Evolutionary conservation across 2,329 filamentous ascomycete genomes (phyloP), one percentile per base, ranked within the genome.

Genomic region (Colletotrichum godetiae): DNA sequence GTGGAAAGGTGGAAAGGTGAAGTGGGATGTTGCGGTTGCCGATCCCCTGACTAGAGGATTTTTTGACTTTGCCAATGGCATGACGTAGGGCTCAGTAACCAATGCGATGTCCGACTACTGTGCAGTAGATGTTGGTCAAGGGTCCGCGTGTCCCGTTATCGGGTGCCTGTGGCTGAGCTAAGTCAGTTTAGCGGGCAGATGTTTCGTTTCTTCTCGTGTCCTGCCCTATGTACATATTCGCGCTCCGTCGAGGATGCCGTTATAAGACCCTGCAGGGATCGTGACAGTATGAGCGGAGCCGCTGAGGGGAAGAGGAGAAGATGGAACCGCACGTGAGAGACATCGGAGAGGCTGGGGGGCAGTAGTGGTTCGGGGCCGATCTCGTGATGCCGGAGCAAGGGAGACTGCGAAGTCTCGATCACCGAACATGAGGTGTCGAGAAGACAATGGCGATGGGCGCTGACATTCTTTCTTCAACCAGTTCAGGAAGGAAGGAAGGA

Each of bases 101-200:
- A 68, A 63, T 46, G 37, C 58, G 53, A 59, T 31, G 66, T 31
- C 19, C 24, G 33, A 53, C n/a, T 37, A 15, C 13, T 42, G 13
- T 42, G 5, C 35, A 42, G 13, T 15, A 35, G 52, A 55, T 59
- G 61, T 35, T 29, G 13, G 12, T n/a, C 37, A 64, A 57, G 49
- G 55, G 66, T 56, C 56, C 61, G 56, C 71, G 56, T 66, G 60
- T 73, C 67, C 56, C 56, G 60, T 62, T 66, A 49, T 42, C 56
- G 67, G 71, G 27, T 22, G 67, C 49, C 22, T 12, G 61, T 71
- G 71, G 71, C 71, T 71, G 71, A 58, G 67, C 67, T 53, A 66
- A 73, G 56, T 57, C 56, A 64, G 49, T 42, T 12, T 27, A 53
- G 70, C 65, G 60, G 67, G 29, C 24, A 49, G 53, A 62, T 71